Evolutionary conservation across 371 early-diverging fungal species (phyloP).

Genomic region (Mortierella sp.): DNA sequence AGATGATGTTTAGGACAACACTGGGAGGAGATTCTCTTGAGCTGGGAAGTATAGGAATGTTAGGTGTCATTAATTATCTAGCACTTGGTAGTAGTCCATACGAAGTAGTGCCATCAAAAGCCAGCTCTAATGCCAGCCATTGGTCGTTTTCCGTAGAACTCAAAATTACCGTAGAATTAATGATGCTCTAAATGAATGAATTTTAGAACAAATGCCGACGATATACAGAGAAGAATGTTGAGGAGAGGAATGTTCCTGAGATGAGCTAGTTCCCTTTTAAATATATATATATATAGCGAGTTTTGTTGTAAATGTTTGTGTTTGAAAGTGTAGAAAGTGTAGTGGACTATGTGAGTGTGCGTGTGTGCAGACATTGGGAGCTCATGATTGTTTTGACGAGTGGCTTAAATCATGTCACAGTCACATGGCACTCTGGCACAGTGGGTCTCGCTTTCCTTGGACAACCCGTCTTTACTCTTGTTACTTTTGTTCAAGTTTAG

Average conservation of each 20-base stretch:
- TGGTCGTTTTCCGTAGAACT: neutral
- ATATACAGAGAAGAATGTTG: neutral
- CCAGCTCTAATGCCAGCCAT: too few species aligned
- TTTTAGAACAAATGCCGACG: neutral
- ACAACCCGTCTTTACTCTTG: too few species aligned
- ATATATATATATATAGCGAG: too few species aligned
- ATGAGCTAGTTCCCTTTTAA: too few species aligned
- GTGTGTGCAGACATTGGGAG: neutral
- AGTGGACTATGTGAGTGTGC: neutral
- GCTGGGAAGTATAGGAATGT: neutral
- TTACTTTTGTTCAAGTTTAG: too few species aligned
- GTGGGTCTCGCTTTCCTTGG: neutral
- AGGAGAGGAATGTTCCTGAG: too few species aligned
- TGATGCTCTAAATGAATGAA: neutral
- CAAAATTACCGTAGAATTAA: neutral
- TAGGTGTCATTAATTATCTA: too few species aligned
- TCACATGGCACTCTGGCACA: neutral
- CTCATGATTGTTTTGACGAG: conserved; percentile 1
- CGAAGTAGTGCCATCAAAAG: too few species aligned
- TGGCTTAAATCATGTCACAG: neutral
- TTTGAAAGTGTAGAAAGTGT: neutral
- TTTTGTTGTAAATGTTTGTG: neutral
- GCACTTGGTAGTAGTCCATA: neutral
- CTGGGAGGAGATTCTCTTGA: neutral
- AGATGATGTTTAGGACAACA: neutral